These are phyloP conservation scores for Usnea hakonensis DNA, from an alignment of 495 filamentous ascomycete species.

Conservation along the genomic window DNA sequence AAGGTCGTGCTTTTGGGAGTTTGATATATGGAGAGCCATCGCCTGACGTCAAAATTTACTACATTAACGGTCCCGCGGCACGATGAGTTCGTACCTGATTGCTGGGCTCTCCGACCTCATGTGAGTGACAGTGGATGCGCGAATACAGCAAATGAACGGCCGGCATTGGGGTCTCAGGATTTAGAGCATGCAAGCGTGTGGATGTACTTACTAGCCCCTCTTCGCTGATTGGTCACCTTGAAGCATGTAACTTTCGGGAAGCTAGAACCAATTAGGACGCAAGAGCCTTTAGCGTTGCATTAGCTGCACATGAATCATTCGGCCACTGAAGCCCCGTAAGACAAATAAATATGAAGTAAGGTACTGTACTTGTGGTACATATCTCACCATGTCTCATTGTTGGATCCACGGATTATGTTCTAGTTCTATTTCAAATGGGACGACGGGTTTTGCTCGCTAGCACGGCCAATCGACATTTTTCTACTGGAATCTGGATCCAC, in stretches of 20 bases:
- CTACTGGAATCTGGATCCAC: too few relatives aligned
- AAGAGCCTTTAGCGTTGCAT: slow-evolving; percentile 2
- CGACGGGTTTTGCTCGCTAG: too few relatives aligned
- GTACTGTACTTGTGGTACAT: neutral
- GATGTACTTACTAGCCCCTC: neutral
- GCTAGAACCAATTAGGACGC: slow-evolving; percentile 12
- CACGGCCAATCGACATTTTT: too few relatives aligned
- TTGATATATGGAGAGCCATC: neutral
- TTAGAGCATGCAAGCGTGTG: slow-evolving; percentile 12
- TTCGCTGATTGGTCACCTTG: slow-evolving; percentile 13
- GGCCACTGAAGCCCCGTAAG: too few relatives aligned
- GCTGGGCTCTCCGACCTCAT: slow-evolving; percentile 19
- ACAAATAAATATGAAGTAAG: too few relatives aligned
- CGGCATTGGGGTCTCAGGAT: slow-evolving; percentile 13
- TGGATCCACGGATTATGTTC: too few relatives aligned
- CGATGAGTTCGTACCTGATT: slow-evolving; percentile 17
- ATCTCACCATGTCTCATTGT: neutral
- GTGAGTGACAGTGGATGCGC: slow-evolving; percentile 21
- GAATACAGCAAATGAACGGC: slow-evolving; percentile 24
- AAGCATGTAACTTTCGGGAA: slow-evolving; percentile 4
- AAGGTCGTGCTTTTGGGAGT: neutral
- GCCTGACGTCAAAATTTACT: slow-evolving; percentile 22
- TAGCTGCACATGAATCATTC: slow-evolving; percentile 14
- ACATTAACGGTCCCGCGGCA: slow-evolving; percentile 16
- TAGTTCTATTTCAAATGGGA: too few relatives aligned